phyloP scores from a whole-genome alignment of 345 rosid species.

The thale cress (Arabidopsis thaliana) region TAIR10.1 NC_003070.9:11378501-11379000 shows the following conservation, averaged over 20 bases:
- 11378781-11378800: conserved; percentile 47
- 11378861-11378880: conserved; percentile 46
- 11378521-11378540: conserved; percentile 20
- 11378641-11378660: conserved; percentile 14
- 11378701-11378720: conserved; percentile 22
- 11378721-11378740: conserved; percentile 21
- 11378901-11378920: conserved; percentile 29
- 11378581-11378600: conserved; percentile 37
- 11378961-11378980: conserved; percentile 33
- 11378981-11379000: conserved; percentile 42
- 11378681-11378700: conserved; percentile 39
- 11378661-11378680: conserved; percentile 17
- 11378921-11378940: conserved; percentile 22
- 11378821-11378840: conserved; percentile 49
- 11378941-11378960: conserved; percentile 36
- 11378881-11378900: conserved; percentile 46
- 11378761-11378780: conserved; percentile 36
- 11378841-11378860: conserved; percentile 36
- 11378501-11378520: conserved; percentile 27
- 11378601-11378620: conserved; percentile 19
- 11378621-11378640: conserved; percentile 1
- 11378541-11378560: conserved; percentile 32
- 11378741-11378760: conserved; percentile 31
- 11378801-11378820: conserved; percentile 46
- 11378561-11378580: conserved; percentile 40